phyloP scores from a whole-genome alignment of 2,329 filamentous ascomycete species.

The Fusarium paranaense region DNA sequence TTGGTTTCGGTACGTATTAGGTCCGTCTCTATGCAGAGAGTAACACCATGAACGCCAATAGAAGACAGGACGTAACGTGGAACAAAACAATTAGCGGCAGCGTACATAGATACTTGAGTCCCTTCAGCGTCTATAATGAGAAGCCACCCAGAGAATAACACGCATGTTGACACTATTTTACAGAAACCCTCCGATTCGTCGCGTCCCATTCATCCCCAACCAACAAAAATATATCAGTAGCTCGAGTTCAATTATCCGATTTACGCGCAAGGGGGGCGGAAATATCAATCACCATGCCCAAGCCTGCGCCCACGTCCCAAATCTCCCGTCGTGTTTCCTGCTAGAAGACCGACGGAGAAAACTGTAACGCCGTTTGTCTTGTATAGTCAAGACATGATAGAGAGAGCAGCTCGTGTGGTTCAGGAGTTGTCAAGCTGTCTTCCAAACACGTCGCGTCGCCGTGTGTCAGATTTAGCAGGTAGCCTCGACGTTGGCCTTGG shows the following conservation, averaged over 20 bases:
- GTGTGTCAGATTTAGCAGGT: constrained; percentile 55
- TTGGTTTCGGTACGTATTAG: no score
- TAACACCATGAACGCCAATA: not conserved
- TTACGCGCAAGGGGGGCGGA: constrained; percentile 34
- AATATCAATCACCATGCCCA: constrained; percentile 35
- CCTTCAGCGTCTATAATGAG: constrained; percentile 61
- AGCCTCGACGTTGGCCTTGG: constrained; percentile 75
- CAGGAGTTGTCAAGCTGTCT: constrained; percentile 53
- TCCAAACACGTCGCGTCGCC: constrained; percentile 24
- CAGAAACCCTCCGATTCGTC: constrained; percentile 51
- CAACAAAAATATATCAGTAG: constrained; percentile 31
- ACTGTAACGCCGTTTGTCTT: constrained; percentile 39
- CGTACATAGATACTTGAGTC: constrained; percentile 57
- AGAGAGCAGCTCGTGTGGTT: constrained; percentile 42
- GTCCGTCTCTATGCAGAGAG: no score
- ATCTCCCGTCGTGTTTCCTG: constrained; percentile 31
- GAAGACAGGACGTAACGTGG: not conserved
- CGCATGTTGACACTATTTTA: constrained; percentile 64
- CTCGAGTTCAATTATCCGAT: constrained; percentile 42
- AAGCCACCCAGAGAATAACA: constrained; percentile 54
- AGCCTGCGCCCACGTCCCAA: constrained; percentile 38
- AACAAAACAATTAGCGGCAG: constrained; percentile 49
- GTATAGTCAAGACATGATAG: constrained; percentile 38
- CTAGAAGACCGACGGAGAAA: constrained; percentile 32
- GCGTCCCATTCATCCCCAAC: constrained; percentile 35